phyloP scores from a whole-genome alignment of 192 early-diverging fungal genomes.

The Entomortierella parvispora region DNA sequence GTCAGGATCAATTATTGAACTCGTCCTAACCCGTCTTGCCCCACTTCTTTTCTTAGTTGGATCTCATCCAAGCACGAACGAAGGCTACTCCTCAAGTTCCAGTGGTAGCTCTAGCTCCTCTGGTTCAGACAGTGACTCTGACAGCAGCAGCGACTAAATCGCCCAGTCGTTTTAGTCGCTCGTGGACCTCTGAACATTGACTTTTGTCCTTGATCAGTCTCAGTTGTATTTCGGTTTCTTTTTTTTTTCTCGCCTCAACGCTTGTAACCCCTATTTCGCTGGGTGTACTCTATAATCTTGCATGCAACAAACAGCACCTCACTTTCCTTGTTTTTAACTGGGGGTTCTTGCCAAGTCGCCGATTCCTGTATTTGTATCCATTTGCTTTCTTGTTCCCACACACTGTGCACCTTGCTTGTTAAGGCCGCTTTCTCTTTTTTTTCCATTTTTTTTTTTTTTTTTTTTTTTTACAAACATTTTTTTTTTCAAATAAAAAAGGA shows the following conservation, averaged over 20 bases:
- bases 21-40: slow-evolving; percentile 6
- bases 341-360: neutral
- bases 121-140: slow-evolving; percentile 86
- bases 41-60: slow-evolving; percentile 24
- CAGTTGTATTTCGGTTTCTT: too few relatives aligned
- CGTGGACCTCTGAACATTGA: neutral
- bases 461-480: neutral
- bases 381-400: neutral
- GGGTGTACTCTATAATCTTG: slow-evolving; percentile 36
- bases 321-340: neutral
- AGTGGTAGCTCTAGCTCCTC: slow-evolving; percentile 67
- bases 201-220: too few relatives aligned
- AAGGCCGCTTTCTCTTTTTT: neutral
- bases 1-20: too few relatives aligned
- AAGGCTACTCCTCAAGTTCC: slow-evolving; percentile 59
- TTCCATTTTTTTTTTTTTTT: neutral
- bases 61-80: slow-evolving; percentile 24
- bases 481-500: neutral
- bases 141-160: slow-evolving; percentile 56
- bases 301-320: neutral
- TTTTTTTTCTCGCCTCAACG: slow-evolving; percentile 4
- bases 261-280: neutral
- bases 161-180: neutral
- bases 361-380: slow-evolving; percentile 41
- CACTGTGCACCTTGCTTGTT: neutral